Evolutionary conservation across 164 flowering plant species (phyloP).

Genomic region (Magnolia changhungtana): DNA sequence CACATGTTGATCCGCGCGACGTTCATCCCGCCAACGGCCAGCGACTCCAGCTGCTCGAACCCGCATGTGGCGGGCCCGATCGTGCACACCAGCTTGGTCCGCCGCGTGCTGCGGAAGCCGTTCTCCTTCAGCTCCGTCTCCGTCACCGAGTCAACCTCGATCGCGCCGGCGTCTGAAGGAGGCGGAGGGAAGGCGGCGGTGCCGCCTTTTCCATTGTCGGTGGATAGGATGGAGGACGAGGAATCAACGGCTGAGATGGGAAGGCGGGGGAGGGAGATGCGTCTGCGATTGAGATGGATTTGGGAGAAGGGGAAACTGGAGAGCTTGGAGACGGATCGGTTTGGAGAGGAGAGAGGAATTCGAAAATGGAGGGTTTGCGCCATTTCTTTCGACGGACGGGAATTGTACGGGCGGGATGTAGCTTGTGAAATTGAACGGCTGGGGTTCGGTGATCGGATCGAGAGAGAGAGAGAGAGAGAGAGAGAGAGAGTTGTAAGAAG

Average conservation of each 20-base stretch:
- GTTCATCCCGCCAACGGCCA: slow-evolving; percentile 94
- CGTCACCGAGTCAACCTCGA: slow-evolving; percentile 36
- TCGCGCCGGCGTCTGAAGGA: slow-evolving; percentile 17
- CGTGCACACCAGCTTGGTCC: slow-evolving; percentile 35
- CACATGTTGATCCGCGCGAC: slow-evolving; percentile 93
- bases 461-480: neutral
- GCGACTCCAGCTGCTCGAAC: slow-evolving; percentile 78
- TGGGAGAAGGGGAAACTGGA: neutral
- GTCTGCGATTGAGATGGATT: neutral
- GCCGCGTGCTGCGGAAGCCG: slow-evolving; percentile 36
- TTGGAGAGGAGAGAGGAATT: slow-evolving; percentile 9
- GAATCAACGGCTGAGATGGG: slow-evolving; percentile 20
- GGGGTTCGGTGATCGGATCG: neutral
- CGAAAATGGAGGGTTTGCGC: slow-evolving; percentile 29
- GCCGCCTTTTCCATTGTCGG: slow-evolving; percentile 21
- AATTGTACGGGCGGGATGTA: neutral
- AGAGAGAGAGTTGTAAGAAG: neutral
- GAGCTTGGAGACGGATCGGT: slow-evolving; percentile 13
- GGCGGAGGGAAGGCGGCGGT: neutral
- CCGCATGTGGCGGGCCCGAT: slow-evolving; percentile 54
- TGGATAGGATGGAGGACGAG: slow-evolving; percentile 6
- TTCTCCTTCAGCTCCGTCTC: slow-evolving; percentile 36
- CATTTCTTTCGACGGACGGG: slow-evolving; percentile 9
- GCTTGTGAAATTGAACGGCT: neutral
- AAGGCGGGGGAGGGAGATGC: neutral